These are phyloP conservation scores for Penicillium sclerotigenum DNA, from an alignment of 2,329 filamentous ascomycete species.

Conservation along the genomic window DNA sequence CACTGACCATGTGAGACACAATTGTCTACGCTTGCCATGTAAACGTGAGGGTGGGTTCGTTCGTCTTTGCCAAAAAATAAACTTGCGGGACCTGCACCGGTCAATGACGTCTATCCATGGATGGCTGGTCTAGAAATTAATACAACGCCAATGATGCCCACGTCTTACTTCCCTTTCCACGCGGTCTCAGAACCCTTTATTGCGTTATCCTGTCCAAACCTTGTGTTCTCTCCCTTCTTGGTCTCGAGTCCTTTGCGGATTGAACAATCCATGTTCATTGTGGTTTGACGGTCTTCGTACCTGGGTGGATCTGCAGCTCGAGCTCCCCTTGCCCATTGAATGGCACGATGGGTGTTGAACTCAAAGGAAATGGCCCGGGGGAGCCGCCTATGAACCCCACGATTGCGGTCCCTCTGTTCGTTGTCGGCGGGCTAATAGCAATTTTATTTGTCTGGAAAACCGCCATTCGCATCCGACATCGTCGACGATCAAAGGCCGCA, in stretches of 20 bases:
- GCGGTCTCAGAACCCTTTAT: background rate
- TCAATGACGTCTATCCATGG: slow-evolving; percentile 22
- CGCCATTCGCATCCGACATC: slow-evolving; percentile 24
- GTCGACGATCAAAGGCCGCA: slow-evolving; percentile 22
- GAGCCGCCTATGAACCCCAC: slow-evolving; percentile 33
- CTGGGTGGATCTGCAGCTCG: slow-evolving; percentile 1
- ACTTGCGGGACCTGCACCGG: slow-evolving; percentile 10
- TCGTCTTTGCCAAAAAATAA: background rate
- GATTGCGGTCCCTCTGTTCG: slow-evolving; percentile 32
- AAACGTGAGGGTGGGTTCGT: slow-evolving; percentile 18
- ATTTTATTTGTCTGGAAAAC: slow-evolving; percentile 26
- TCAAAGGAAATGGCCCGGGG: slow-evolving; percentile 23
- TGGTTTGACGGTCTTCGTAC: slow-evolving; percentile 10
- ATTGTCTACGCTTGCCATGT: slow-evolving; percentile 1
- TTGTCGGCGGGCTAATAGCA: slow-evolving; percentile 24
- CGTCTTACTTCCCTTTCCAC: slow-evolving; percentile 3
- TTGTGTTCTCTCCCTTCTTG: background rate
- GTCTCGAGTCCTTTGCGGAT: slow-evolving; percentile 10
- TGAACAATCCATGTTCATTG: slow-evolving; percentile 10
- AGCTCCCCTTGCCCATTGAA: slow-evolving; percentile 1
- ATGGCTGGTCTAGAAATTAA: background rate
- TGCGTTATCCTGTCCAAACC: background rate
- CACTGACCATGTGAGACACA: slow-evolving; percentile 14
- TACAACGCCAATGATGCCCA: slow-evolving; percentile 14
- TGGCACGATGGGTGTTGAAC: slow-evolving; percentile 33